Base-by-base conservation (phyloP, 2,329 filamentous ascomycete species). In the Ascochyta lentis region DNA sequence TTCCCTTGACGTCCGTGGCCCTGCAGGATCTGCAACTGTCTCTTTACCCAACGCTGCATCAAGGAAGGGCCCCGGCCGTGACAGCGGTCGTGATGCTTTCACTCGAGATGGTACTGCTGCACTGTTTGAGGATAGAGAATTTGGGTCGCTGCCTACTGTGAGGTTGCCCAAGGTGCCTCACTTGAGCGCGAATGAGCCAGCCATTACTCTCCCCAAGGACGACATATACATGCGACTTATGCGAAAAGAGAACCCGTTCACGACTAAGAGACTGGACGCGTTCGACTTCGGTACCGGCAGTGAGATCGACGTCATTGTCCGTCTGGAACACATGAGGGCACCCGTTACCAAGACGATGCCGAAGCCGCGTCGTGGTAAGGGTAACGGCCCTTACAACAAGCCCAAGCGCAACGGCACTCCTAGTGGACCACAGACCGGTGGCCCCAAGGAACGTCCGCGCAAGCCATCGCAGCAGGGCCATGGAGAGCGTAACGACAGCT, bases 11-110 rank as follows among this genome's bases (percentile, higher is more conserved):
- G 61, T 81, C 59, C 77, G 74, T 38, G 74, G 75, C 53, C 69
- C 78, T 42, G 44, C 52, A 15, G 76, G 80, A 34, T 78, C 83
- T 27, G 88, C 90, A 4, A 90, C 90, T 0, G 90, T 95, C 2
- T 91, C 89, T 12, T 78, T 94, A 7, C 90, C 88, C 16, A 57
- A 63, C 55, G 50, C 60, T 50, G 62, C 56, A 19, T 40, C 35
- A 8, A 64, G 51, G 41, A 71, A 57, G 60, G 61, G 24, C 7
- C 66, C 70, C 23, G 56, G 58, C 22, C 64, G 63, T 16, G 66
- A 77, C 37, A 63, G 72, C 54, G 64, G 69, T 40, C 73, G 66
- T 19, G 75, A 76, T n/a, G 60, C 71, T 5, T 63, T 66, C 12
- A 76, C 77, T 16, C 79, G 79, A 60, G 72, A 72, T 19, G 72